phyloP scores from a whole-genome alignment of 2,329 filamentous ascomycete genomes.

The Fusarium beomiforme region DNA sequence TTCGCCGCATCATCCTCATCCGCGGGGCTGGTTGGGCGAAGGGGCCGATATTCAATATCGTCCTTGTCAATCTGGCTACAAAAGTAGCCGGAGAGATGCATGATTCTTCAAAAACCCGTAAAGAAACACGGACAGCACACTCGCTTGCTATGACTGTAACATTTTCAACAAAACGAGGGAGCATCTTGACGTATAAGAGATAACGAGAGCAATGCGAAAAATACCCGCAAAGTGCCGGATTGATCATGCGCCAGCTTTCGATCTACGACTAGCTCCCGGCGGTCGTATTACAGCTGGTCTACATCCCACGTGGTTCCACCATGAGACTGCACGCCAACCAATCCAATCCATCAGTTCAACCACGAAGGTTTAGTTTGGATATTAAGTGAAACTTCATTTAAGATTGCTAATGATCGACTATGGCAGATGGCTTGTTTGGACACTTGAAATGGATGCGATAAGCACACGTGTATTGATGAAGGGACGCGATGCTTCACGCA shows the following conservation, averaged over 20 bases:
- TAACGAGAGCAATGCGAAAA: background rate
- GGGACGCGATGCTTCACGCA: background rate
- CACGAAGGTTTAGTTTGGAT: slow-evolving; percentile 25
- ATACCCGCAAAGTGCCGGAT: slow-evolving; percentile 16
- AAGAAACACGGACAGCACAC: background rate
- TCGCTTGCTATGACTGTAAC: background rate
- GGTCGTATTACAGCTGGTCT: slow-evolving; percentile 33
- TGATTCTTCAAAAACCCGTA: background rate
- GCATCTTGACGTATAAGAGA: slow-evolving; percentile 1
- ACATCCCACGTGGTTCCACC: slow-evolving; percentile 35
- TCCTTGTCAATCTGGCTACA: slow-evolving; percentile 24
- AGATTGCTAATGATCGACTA: background rate
- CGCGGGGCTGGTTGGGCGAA: background rate
- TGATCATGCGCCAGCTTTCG: slow-evolving; percentile 23
- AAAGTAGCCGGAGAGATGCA: slow-evolving; percentile 12
- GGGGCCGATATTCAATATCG: slow-evolving; percentile 20
- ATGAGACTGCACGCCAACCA: slow-evolving; percentile 18
- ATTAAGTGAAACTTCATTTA: background rate
- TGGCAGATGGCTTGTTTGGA: background rate
- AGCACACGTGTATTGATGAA: slow-evolving; percentile 12
- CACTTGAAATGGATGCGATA: background rate
- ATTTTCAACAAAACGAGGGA: background rate
- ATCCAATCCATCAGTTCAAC: slow-evolving; percentile 19
- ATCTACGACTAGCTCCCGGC: background rate
- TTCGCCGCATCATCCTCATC: background rate